phyloP scores from a whole-genome alignment of 805 yeast genomes.

The Priceomyces medius region DNA sequence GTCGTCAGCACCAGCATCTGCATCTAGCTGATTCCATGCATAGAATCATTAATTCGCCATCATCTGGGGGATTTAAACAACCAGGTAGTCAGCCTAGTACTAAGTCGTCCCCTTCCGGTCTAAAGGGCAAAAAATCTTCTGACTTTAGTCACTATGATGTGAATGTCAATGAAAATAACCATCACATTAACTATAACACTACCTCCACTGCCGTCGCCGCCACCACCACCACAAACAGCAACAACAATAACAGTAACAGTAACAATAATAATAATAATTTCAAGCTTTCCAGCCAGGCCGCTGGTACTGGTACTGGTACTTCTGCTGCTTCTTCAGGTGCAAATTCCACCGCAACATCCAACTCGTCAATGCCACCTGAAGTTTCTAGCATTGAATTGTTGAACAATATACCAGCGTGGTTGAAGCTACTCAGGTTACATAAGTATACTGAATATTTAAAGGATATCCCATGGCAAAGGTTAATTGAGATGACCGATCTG shows the following conservation, averaged over 20 bases:
- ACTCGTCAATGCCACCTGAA: slow-evolving; percentile 42
- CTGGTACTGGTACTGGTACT: not conserved
- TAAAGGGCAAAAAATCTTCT: slow-evolving; percentile 9
- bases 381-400: slow-evolving; percentile 49
- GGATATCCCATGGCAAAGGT: slow-evolving; percentile 72
- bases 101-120: slow-evolving; percentile 12
- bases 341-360: slow-evolving; percentile 11
- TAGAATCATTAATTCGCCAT: slow-evolving; percentile 34
- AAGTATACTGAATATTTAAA: slow-evolving; percentile 86
- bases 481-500: slow-evolving; percentile 68
- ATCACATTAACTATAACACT: slow-evolving; percentile 6
- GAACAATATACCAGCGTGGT: slow-evolving; percentile 86
- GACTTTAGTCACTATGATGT: slow-evolving; percentile 17
- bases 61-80: slow-evolving; percentile 14
- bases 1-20: slow-evolving; percentile 6
- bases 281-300: slow-evolving; percentile 1
- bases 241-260: slow-evolving; percentile 11
- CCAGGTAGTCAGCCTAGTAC: slow-evolving; percentile 6
- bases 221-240: slow-evolving; percentile 4
- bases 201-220: slow-evolving; percentile 1
- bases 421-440: slow-evolving; percentile 84
- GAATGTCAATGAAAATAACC: slow-evolving; percentile 10
- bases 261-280: not conserved
- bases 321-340: slow-evolving; percentile 5
- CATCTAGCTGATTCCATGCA: slow-evolving; percentile 36